phyloP scores from a whole-genome alignment of 176 grass and related monocot species.

The Lolium multiflorum region DNA sequence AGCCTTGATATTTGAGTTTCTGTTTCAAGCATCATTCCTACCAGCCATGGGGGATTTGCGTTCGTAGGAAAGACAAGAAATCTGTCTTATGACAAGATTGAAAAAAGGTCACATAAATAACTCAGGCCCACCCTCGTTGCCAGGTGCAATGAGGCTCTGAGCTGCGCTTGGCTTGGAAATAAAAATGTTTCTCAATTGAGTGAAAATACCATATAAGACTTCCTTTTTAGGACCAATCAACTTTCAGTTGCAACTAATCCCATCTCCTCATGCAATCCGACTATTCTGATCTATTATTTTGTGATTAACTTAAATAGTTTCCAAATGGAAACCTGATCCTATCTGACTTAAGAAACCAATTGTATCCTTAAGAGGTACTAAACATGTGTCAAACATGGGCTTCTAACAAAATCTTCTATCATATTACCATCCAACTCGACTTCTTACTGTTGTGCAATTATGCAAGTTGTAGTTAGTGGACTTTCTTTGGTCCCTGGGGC shows the following conservation, averaged over 20 bases:
- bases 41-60: neutral
- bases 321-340: neutral
- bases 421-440: neutral
- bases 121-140: neutral
- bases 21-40: neutral
- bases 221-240: constrained; percentile 3
- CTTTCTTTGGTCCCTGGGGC: neutral
- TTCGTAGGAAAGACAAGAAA: neutral
- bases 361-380: neutral
- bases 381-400: neutral
- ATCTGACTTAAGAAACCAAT: neutral
- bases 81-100: neutral
- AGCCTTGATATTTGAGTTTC: neutral
- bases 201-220: neutral
- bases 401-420: neutral
- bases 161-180: neutral
- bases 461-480: neutral
- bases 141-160: neutral
- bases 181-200: neutral
- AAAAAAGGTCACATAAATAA: neutral
- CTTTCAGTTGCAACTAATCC: neutral
- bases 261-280: neutral
- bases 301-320: neutral
- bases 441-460: neutral
- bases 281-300: neutral